Percentiles rank a stretch among this genome's conserved stretches.
Evolutionary conservation across 495 filamentous ascomycete species (phyloP).

Genomic region (Neurospora sublineolata): DNA sequence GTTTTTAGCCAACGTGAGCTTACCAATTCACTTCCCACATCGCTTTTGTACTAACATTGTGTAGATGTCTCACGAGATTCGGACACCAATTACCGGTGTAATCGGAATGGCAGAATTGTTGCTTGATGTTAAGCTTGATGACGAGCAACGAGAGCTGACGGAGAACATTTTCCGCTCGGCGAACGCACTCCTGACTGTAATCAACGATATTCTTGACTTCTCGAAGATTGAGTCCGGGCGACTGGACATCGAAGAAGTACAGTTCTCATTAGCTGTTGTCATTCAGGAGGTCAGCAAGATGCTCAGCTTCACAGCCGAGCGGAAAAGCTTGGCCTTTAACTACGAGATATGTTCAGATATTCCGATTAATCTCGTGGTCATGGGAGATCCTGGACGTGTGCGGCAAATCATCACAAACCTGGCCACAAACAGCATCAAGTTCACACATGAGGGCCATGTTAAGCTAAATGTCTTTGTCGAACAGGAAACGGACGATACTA

Average conservation of each 20-base stretch:
- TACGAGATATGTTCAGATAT: constrained; percentile 34
- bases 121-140: constrained; percentile 50
- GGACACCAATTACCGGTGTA: constrained; percentile 60
- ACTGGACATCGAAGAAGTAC: constrained; percentile 63
- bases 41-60: neutral
- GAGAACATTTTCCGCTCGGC: constrained; percentile 73
- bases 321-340: constrained; percentile 46
- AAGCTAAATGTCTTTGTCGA: constrained; percentile 39
- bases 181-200: constrained; percentile 71
- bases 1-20: constrained; percentile 48
- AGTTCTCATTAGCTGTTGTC: constrained; percentile 66
- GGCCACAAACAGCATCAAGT: constrained; percentile 83
- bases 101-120: constrained; percentile 63
- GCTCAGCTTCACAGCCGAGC: constrained; percentile 46
- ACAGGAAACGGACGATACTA: constrained; percentile 34
- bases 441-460: constrained; percentile 64
- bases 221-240: constrained; percentile 75
- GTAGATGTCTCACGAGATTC: constrained; percentile 81
- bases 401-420: constrained; percentile 79
- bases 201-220: constrained; percentile 84
- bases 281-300: constrained; percentile 59
- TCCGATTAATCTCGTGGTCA: constrained; percentile 36
- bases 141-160: constrained; percentile 62
- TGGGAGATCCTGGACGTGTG: constrained; percentile 69
- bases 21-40: neutral